These are phyloP conservation scores for Lactarius hengduanensis DNA, from an alignment of 768 basidiomycete species.

Conservation along the genomic window DNA sequence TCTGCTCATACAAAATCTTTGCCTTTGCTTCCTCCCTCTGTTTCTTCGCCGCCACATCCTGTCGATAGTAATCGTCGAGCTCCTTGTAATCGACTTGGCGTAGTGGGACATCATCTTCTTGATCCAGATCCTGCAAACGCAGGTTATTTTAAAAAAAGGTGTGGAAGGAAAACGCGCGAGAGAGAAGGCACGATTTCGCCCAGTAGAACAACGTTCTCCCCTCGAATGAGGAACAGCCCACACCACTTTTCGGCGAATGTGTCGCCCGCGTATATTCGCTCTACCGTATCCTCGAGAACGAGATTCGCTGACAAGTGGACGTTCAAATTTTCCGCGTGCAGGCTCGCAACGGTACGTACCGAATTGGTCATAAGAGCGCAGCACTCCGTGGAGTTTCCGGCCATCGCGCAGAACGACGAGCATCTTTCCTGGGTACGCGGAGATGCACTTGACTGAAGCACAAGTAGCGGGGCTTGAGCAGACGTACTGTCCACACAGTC, in stretches of 20 bases:
- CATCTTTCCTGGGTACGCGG: conserved; percentile 80
- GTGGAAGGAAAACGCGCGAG: background rate
- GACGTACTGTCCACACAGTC: conserved; percentile 99
- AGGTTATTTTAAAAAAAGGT: background rate
- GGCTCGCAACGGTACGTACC: conserved; percentile 51
- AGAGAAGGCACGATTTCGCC: conserved; percentile 79
- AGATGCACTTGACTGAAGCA: conserved; percentile 24
- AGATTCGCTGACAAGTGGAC: conserved; percentile 72
- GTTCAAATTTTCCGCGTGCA: conserved; percentile 7
- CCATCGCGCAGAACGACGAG: conserved; percentile 96
- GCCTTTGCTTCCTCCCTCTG: conserved; percentile 81
- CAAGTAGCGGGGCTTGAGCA: conserved; percentile 40
- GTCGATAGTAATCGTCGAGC: conserved; percentile 69
- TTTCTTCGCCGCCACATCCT: conserved; percentile 72
- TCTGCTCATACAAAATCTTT: conserved; percentile 75
- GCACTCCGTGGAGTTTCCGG: conserved; percentile 91
- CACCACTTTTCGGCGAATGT: conserved; percentile 85
- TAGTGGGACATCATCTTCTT: conserved; percentile 84
- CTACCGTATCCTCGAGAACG: conserved; percentile 92
- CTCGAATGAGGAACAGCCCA: conserved; percentile 92
- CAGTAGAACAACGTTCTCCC: conserved; percentile 95
- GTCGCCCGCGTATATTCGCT: conserved; percentile 88
- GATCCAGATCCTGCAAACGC: conserved; percentile 74
- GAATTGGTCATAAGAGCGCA: conserved; percentile 98
- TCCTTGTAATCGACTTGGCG: conserved; percentile 69